Evolutionary conservation across 2,329 filamentous ascomycete species (phyloP).

Genomic region (Thermothelomyces thermophilus): DNA sequence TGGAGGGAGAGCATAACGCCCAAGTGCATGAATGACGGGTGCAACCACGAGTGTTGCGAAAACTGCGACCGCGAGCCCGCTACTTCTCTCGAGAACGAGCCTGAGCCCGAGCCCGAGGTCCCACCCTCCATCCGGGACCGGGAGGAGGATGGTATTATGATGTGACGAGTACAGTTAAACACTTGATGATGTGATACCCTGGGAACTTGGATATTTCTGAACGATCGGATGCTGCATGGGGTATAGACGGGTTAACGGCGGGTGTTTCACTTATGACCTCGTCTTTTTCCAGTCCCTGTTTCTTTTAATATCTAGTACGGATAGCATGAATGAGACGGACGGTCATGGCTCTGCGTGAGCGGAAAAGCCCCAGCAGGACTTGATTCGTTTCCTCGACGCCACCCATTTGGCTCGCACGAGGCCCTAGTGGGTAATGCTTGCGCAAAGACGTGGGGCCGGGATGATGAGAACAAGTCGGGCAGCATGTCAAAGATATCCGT

Average conservation of each 20-base stretch:
- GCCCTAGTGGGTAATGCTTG: too few relatives aligned
- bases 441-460: too few relatives aligned
- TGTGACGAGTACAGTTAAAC: neutral
- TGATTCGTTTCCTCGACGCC: too few relatives aligned
- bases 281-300: too few relatives aligned
- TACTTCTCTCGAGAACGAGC: neutral
- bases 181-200: constrained; percentile 3
- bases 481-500: too few relatives aligned
- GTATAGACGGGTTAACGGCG: neutral
- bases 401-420: too few relatives aligned
- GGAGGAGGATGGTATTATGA: neutral
- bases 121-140: neutral
- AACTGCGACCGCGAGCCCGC: too few relatives aligned
- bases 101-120: neutral
- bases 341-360: too few relatives aligned
- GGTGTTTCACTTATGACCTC: neutral
- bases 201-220: neutral
- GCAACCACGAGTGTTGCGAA: constrained; percentile 6
- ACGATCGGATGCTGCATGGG: neutral
- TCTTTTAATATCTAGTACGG: too few relatives aligned
- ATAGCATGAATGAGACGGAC: neutral
- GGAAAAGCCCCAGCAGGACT: neutral
- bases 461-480: too few relatives aligned
- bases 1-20: neutral
- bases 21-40: constrained; percentile 8